Conservation (phyloP, 2,329 filamentous ascomycete genomes). For the Fusarium graminum region DNA sequence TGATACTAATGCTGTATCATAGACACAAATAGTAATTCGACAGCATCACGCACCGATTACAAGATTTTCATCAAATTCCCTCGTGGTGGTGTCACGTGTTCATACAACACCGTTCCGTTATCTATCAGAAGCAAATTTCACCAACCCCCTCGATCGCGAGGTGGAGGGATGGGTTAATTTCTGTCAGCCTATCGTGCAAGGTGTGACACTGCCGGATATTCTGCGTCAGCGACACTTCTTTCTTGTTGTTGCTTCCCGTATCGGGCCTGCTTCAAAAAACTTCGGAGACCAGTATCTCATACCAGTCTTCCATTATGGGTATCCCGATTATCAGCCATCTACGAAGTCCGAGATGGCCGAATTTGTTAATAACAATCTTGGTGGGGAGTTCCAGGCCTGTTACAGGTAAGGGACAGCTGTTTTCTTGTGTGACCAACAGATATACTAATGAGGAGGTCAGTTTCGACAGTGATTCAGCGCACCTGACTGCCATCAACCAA, state of each 20-base stretch:
- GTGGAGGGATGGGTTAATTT: constrained; percentile 17
- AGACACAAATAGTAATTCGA: no score
- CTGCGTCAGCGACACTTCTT: not conserved
- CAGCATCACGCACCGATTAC: no score
- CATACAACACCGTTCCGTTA: no score
- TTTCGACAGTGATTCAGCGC: constrained; percentile 2
- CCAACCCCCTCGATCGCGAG: constrained; percentile 1
- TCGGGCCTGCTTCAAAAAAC: not conserved
- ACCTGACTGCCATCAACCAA: constrained; percentile 17
- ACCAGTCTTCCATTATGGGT: constrained; percentile 4
- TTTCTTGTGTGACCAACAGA: not conserved
- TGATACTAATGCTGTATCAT: no score
- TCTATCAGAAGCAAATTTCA: no score
- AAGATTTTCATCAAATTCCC: no score
- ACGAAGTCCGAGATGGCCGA: not conserved
- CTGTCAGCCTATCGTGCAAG: not conserved
- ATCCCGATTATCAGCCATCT: not conserved
- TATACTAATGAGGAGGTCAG: not conserved
- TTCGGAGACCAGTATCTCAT: not conserved
- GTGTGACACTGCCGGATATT: not conserved
- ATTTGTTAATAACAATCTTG: not conserved
- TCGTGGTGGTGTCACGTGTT: no score
- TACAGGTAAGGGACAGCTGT: not conserved
- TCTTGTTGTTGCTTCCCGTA: not conserved
- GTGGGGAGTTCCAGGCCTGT: not conserved